These are phyloP conservation scores for Beauveria rudraprayagi DNA, from an alignment of 2,329 filamentous ascomycete genomes.

Conservation along the genomic window DNA sequence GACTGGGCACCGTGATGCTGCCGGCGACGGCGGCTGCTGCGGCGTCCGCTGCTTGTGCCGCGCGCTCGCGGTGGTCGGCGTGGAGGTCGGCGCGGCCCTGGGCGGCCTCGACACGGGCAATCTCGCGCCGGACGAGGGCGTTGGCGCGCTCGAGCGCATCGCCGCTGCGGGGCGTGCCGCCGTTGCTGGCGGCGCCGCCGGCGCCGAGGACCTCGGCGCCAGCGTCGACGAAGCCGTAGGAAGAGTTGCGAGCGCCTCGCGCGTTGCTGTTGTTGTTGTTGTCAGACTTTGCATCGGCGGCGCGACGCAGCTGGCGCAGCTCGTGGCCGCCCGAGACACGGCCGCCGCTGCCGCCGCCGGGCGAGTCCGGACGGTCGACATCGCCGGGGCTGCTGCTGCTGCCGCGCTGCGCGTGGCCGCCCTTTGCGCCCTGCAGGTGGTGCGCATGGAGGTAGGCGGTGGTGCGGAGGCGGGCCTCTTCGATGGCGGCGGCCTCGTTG, in stretches of 20 bases:
- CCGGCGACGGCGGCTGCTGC: constrained; percentile 19
- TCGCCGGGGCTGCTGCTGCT: not conserved
- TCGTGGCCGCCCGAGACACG: constrained; percentile 26
- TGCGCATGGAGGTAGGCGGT: constrained; percentile 17
- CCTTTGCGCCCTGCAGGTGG: constrained; percentile 10
- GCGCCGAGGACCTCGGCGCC: not conserved
- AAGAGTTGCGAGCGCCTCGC: constrained; percentile 22
- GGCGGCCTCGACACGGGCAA: constrained; percentile 42
- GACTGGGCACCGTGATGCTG: constrained; percentile 14
- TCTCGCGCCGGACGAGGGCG: constrained; percentile 41
- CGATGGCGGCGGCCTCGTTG: constrained; percentile 46
- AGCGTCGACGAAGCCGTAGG: constrained; percentile 12
- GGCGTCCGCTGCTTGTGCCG: constrained; percentile 23
- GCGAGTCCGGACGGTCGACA: not conserved
- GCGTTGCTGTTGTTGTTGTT: constrained; percentile 10
- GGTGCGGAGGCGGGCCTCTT: constrained; percentile 40
- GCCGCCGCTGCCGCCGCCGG: not conserved
- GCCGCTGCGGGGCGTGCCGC: constrained; percentile 10
- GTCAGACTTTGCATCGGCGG: constrained; percentile 24
- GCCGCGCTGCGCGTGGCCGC: constrained; percentile 13
- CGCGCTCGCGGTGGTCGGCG: constrained; percentile 33
- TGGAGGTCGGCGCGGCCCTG: constrained; percentile 44
- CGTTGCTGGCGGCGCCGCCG: constrained; percentile 1
- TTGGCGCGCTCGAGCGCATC: constrained; percentile 38
- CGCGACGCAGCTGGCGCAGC: constrained; percentile 35